These are phyloP conservation scores for Cercospora zeae-maydis DNA, from an alignment of 2,329 filamentous ascomycete species.

Conservation along the genomic window DNA sequence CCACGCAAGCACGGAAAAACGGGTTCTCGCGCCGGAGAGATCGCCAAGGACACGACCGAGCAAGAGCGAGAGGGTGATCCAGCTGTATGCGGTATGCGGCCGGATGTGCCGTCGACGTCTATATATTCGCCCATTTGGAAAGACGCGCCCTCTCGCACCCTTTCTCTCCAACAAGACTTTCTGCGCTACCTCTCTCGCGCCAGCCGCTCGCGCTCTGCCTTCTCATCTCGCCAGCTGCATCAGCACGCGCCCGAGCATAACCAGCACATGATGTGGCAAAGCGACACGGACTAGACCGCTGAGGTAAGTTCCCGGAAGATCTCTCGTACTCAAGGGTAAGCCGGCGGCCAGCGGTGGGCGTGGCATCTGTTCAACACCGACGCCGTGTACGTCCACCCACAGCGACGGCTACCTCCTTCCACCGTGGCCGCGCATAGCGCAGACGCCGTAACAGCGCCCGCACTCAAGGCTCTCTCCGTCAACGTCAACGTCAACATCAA, in stretches of 20 bases:
- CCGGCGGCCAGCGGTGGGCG: background rate
- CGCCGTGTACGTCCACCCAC: background rate
- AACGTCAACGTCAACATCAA: background rate
- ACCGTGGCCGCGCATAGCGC: background rate
- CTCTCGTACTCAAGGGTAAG: background rate
- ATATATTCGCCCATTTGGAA: background rate
- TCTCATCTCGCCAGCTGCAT: background rate
- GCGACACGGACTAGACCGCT: background rate
- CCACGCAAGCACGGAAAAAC: background rate
- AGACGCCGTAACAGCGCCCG: background rate
- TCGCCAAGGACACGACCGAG: background rate
- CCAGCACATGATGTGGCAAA: background rate
- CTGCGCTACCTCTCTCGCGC: background rate
- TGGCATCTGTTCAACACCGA: background rate
- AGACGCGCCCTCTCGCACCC: background rate
- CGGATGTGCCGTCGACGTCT: background rate
- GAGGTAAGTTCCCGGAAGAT: background rate
- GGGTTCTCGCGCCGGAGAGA: background rate
- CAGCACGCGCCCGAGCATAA: background rate
- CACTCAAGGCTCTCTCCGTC: background rate
- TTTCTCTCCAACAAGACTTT: background rate
- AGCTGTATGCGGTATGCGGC: background rate
- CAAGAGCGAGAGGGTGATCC: background rate
- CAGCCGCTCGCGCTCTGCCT: background rate
- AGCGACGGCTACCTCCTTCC: background rate